These are phyloP conservation scores for Cardiospermum halicacabum DNA, from an alignment of 345 rosid species.

Conservation along the genomic window DNA sequence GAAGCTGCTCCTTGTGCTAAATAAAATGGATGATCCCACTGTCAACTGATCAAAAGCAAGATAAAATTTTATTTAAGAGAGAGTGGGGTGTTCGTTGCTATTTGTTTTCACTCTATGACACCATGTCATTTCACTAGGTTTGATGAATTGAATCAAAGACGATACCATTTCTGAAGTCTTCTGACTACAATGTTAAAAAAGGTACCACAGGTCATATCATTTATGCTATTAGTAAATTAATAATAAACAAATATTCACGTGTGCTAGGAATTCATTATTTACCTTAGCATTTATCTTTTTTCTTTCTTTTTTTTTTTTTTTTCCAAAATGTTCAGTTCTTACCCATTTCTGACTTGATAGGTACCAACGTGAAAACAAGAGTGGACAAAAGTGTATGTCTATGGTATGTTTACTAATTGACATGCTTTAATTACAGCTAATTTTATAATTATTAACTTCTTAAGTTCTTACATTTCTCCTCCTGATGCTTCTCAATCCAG, in stretches of 20 bases:
- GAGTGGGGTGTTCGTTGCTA: not conserved
- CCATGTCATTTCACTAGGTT: slow-evolving; percentile 43
- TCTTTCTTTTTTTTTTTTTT: not conserved
- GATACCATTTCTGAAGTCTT: slow-evolving; percentile 74
- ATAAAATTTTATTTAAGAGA: slow-evolving; percentile 22
- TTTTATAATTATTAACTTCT: too few species aligned
- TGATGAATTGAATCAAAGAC: slow-evolving; percentile 86
- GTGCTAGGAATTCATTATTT: too few species aligned
- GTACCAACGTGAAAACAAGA: slow-evolving; percentile 66
- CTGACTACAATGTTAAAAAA: slow-evolving; percentile 97
- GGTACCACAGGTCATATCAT: slow-evolving; percentile 47
- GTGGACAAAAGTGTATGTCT: slow-evolving; percentile 58
- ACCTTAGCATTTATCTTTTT: not conserved
- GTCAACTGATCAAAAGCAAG: slow-evolving; percentile 96
- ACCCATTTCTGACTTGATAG: slow-evolving; percentile 87
- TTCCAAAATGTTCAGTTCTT: slow-evolving; percentile 85
- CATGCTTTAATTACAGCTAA: too few species aligned
- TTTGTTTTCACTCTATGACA: not conserved
- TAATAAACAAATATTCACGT: too few species aligned
- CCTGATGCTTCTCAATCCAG: slow-evolving; percentile 40
- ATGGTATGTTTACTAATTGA: too few species aligned
- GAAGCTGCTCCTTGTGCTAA: slow-evolving; percentile 82
- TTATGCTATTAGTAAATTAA: too few species aligned
- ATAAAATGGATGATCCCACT: slow-evolving; percentile 98
- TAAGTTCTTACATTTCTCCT: slow-evolving; percentile 12